Conservation (phyloP, 2,329 filamentous ascomycete genomes). For the Bipolaris victoriae region DNA sequence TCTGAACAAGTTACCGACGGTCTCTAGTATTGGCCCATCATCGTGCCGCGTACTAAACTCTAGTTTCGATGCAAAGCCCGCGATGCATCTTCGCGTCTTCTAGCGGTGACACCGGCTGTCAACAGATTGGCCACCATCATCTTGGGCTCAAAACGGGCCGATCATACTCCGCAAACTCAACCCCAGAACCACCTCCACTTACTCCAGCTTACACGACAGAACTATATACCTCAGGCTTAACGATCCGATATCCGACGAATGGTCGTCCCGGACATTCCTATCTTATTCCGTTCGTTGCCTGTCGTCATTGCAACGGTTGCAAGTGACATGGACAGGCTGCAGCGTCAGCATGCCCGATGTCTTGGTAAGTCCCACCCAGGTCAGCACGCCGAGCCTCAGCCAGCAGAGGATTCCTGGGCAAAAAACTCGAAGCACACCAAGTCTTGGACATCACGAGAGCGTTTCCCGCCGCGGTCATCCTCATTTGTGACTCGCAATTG, state of each 20-base stretch:
- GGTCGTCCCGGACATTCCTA: not conserved
- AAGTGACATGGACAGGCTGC: not conserved
- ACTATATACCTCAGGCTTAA: not conserved
- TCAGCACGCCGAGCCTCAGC: conserved; percentile 1
- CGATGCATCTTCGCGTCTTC: conserved; percentile 4
- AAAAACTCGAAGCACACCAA: not conserved
- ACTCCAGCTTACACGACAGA: not conserved
- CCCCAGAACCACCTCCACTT: conserved; percentile 1
- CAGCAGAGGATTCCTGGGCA: conserved; percentile 12
- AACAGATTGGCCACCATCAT: not conserved
- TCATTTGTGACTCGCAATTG: not conserved
- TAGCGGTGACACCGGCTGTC: not conserved
- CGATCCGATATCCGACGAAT: not conserved
- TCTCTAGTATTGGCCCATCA: too few relatives aligned
- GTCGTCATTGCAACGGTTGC: not conserved
- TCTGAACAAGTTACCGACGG: not conserved
- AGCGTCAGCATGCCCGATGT: not conserved
- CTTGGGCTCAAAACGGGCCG: not conserved
- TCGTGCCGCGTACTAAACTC: not conserved
- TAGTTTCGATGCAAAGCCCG: not conserved
- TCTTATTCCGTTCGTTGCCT: not conserved
- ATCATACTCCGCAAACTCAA: not conserved
- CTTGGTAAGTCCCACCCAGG: not conserved
- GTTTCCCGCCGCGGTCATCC: not conserved
- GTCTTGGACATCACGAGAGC: conserved; percentile 10